Evolutionary conservation across 2,329 filamentous ascomycete species (phyloP).

Genomic region (Sporothrix protearum): DNA sequence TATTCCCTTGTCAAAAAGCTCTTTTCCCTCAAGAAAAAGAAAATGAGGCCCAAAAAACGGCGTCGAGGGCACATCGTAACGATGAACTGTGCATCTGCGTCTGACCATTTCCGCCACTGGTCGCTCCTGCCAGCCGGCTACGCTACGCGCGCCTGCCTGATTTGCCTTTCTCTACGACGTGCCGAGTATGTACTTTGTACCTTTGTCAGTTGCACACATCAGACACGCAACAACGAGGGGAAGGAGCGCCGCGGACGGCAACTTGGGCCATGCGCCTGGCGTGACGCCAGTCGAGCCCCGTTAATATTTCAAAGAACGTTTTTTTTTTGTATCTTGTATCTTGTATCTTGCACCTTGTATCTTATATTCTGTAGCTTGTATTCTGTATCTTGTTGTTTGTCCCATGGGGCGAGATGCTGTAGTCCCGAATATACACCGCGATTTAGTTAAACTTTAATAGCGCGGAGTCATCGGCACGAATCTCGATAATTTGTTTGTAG

Average conservation of each 20-base stretch:
- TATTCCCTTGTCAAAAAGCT: neutral
- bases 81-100: neutral
- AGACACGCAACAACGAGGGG: neutral
- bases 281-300: neutral
- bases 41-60: too few relatives aligned
- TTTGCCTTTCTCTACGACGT: neutral
- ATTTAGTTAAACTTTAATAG: neutral
- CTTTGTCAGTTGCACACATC: neutral
- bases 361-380: neutral
- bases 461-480: slow-evolving; percentile 1
- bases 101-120: slow-evolving; percentile 4
- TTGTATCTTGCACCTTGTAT: neutral
- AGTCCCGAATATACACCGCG: neutral
- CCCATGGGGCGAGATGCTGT: neutral
- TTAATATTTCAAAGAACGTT: neutral
- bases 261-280: neutral
- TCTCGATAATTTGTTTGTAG: neutral
- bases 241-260: too few relatives aligned
- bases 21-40: neutral
- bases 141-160: slow-evolving; percentile 12
- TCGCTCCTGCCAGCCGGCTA: slow-evolving; percentile 3
- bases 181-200: too few relatives aligned
- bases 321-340: neutral
- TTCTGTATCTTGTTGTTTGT: neutral
- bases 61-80: neutral